Evolutionary conservation across 2,329 filamentous ascomycete genomes (phyloP).

Genomic region (Phoma sp.): DNA sequence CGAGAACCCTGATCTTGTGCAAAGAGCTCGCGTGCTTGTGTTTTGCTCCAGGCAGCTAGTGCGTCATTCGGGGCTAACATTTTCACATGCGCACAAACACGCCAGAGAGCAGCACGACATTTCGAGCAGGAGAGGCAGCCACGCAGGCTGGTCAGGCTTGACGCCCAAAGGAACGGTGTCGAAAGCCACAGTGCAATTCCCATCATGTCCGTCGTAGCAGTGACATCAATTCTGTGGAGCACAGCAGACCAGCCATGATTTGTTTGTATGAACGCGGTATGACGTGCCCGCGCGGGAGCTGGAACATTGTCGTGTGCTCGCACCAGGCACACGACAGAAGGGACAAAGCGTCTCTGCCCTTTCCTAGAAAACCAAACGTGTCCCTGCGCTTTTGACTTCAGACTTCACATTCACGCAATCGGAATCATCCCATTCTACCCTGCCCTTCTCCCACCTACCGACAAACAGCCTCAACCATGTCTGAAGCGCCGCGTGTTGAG

Average conservation of each 20-base stretch:
- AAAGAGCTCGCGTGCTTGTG: slow-evolving; percentile 13
- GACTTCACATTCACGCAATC: slow-evolving; percentile 7
- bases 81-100: slow-evolving; percentile 18
- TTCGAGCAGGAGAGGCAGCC: neutral
- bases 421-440: neutral
- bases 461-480: slow-evolving; percentile 30
- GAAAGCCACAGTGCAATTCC: slow-evolving; percentile 6
- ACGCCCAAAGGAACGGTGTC: slow-evolving; percentile 4
- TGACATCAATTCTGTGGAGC: slow-evolving; percentile 20
- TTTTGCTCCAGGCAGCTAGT: slow-evolving; percentile 4
- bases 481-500: slow-evolving; percentile 42
- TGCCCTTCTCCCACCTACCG: slow-evolving; percentile 3
- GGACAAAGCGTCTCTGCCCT: slow-evolving; percentile 14
- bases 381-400: slow-evolving; percentile 2
- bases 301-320: slow-evolving; percentile 19
- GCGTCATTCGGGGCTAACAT: slow-evolving; percentile 4
- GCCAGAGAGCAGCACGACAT: slow-evolving; percentile 9
- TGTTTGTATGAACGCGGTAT: slow-evolving; percentile 20
- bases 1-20: slow-evolving; percentile 6
- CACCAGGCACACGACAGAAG: slow-evolving; percentile 8
- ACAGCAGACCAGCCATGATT: slow-evolving; percentile 4
- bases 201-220: slow-evolving; percentile 5
- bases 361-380: slow-evolving; percentile 17
- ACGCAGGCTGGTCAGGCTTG: slow-evolving; percentile 5
- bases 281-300: slow-evolving; percentile 15